These are phyloP conservation scores for Botrytis fragariae DNA, from an alignment of 2,329 filamentous ascomycete genomes.

Conservation along the genomic window DNA sequence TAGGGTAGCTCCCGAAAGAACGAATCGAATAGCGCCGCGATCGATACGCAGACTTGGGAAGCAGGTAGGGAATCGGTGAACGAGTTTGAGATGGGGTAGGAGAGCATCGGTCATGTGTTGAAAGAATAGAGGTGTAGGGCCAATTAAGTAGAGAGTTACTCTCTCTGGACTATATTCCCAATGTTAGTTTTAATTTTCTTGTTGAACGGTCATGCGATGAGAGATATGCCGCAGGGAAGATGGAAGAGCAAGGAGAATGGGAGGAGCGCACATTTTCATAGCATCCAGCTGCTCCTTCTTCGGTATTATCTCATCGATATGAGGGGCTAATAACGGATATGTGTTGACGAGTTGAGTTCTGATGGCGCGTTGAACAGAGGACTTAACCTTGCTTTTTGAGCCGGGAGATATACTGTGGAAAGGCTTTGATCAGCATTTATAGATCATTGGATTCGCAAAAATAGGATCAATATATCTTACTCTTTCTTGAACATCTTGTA, in stretches of 20 bases:
- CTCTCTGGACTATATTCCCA: constrained; percentile 66
- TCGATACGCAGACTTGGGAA: constrained; percentile 89
- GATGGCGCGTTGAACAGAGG: constrained; percentile 84
- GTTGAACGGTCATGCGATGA: not conserved
- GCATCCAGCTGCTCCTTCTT: constrained; percentile 90
- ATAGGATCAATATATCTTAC: constrained; percentile 48
- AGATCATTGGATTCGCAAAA: not conserved
- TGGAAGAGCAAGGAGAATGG: not conserved
- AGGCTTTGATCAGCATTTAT: constrained; percentile 28
- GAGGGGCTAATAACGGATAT: constrained; percentile 80
- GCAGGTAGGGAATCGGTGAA: constrained; percentile 83
- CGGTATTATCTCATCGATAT: constrained; percentile 91
- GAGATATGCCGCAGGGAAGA: not conserved
- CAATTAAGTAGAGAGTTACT: constrained; percentile 82
- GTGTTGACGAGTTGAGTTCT: constrained; percentile 78
- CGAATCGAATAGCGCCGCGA: constrained; percentile 93
- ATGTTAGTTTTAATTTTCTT: constrained; percentile 17
- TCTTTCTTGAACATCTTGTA: constrained; percentile 88
- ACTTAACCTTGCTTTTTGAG: constrained; percentile 95
- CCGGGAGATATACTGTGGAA: constrained; percentile 64
- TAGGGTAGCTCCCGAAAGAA: constrained; percentile 86
- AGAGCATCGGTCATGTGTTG: constrained; percentile 73
- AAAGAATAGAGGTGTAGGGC: constrained; percentile 80
- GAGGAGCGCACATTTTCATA: constrained; percentile 69
- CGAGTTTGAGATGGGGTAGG: constrained; percentile 82